Percentiles rank a stretch among this genome's conserved stretches.
Evolutionary conservation across 805 yeast species (phyloP).

Genomic region (Starmerella cellae): DNA sequence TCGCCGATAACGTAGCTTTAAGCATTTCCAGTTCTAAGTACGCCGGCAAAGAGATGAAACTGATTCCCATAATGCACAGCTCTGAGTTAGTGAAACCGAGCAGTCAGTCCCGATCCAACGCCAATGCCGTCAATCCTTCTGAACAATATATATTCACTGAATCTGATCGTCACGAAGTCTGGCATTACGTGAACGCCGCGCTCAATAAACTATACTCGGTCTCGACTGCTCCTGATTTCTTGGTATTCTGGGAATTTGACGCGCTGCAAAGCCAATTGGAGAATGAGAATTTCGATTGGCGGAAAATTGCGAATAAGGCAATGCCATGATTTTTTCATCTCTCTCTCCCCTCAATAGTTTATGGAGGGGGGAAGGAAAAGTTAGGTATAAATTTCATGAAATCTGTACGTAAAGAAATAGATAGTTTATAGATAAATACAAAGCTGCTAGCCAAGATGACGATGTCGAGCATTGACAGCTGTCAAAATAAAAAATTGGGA

Average conservation of each 20-base stretch:
- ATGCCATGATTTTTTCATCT: too few relatives aligned
- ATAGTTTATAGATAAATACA: neutral
- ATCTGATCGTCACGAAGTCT: slow-evolving; percentile 29
- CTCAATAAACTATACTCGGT: slow-evolving; percentile 21
- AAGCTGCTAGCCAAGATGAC: neutral
- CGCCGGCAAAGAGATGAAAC: slow-evolving; percentile 27
- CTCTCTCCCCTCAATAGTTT: too few relatives aligned
- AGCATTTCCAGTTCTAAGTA: slow-evolving; percentile 30
- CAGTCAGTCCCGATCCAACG: neutral
- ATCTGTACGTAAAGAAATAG: neutral
- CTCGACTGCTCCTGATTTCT: slow-evolving; percentile 9
- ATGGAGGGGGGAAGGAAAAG: neutral
- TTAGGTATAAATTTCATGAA: neutral
- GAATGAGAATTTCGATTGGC: slow-evolving; percentile 12
- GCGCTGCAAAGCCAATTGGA: slow-evolving; percentile 5
- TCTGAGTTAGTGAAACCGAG: neutral
- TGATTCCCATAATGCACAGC: slow-evolving; percentile 48
- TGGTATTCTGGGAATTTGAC: slow-evolving; percentile 21
- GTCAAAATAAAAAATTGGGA: neutral
- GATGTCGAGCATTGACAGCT: neutral
- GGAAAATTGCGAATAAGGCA: slow-evolving; percentile 1
- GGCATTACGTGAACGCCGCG: slow-evolving; percentile 25
- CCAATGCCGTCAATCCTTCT: slow-evolving; percentile 15
- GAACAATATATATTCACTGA: slow-evolving; percentile 37
- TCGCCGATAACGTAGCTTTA: slow-evolving; percentile 43